phyloP scores from a whole-genome alignment of 805 yeast genomes.

The Metschnikowia arizonensis region DNA sequence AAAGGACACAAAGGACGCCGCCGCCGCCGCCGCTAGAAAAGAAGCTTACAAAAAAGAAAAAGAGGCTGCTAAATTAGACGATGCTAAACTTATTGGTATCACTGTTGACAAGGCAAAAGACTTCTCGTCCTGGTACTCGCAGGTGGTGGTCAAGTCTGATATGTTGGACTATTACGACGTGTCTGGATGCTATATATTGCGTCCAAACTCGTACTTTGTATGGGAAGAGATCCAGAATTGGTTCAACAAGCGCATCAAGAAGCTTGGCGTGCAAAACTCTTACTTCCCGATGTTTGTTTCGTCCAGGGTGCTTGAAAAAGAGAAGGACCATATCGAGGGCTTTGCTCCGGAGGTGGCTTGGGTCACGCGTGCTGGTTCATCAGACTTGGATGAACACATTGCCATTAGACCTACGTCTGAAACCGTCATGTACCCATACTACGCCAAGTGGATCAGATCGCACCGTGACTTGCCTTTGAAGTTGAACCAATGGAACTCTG shows the following conservation, averaged over 20 bases:
- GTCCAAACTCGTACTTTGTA: conserved; percentile 90
- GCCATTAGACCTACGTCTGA: conserved; percentile 99
- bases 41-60: conserved; percentile 36
- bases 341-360: conserved; percentile 99
- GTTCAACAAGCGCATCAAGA: conserved; percentile 78
- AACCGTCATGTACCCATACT: conserved; percentile 99
- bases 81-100: conserved; percentile 91
- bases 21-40: conserved; percentile 23
- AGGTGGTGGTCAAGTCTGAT: conserved; percentile 93
- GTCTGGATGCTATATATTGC: conserved; percentile 95
- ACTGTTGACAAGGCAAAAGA: conserved; percentile 90
- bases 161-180: conserved; percentile 98
- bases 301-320: conserved; percentile 86
- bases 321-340: conserved; percentile 98
- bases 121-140: conserved; percentile 97
- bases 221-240: conserved; percentile 93
- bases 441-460: conserved; percentile 97
- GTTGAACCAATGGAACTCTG: conserved; percentile 99
- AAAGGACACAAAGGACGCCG: no score
- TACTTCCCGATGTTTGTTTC: conserved; percentile 99
- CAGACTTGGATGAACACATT: conserved; percentile 95
- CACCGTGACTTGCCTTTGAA: conserved; percentile 96
- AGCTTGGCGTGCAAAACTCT: conserved; percentile 87
- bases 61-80: conserved; percentile 59
- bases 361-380: conserved; percentile 94